A percentile compares a stretch with the other conserved stretches of the same genome.
Conservation (phyloP, 768 basidiomycete genomes). For the Lyophyllum atratum region DNA sequence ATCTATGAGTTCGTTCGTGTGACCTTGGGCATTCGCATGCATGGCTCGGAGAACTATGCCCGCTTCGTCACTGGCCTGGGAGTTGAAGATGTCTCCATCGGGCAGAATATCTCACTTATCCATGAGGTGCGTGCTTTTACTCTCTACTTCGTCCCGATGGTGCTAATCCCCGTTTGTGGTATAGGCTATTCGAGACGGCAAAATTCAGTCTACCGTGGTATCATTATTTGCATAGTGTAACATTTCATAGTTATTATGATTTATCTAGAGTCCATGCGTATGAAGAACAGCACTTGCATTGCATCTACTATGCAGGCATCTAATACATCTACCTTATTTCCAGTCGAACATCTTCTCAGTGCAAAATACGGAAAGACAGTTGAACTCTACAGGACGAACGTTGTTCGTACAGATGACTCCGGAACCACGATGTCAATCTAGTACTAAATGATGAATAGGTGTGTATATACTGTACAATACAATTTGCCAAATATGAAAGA, state of each 20-base stretch:
- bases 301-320: not conserved
- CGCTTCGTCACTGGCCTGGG: conserved; percentile 45
- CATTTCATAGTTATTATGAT: not conserved
- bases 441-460: not conserved
- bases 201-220: conserved; percentile 60
- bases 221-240: conserved; percentile 43
- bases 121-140: conserved; percentile 52
- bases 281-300: not conserved
- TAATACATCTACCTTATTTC: too few species aligned
- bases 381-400: not conserved
- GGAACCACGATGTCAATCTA: not conserved
- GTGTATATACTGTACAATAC: conserved; percentile 5
- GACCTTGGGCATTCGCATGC: conserved; percentile 69
- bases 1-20: conserved; percentile 74
- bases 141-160: not conserved
- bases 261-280: conserved; percentile 5
- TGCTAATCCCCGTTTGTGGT: conserved; percentile 5
- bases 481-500: not conserved
- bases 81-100: conserved; percentile 59
- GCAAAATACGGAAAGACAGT: too few species aligned
- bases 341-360: too few species aligned
- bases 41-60: conserved; percentile 68
- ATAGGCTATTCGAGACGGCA: conserved; percentile 51
- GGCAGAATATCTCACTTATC: conserved; percentile 72
- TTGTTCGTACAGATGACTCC: not conserved